A percentile compares a stretch with the other conserved stretches of the same genome.
phyloP scores from a whole-genome alignment of 73 alveolate genomes.

The Stentor coeruleus region DNA sequence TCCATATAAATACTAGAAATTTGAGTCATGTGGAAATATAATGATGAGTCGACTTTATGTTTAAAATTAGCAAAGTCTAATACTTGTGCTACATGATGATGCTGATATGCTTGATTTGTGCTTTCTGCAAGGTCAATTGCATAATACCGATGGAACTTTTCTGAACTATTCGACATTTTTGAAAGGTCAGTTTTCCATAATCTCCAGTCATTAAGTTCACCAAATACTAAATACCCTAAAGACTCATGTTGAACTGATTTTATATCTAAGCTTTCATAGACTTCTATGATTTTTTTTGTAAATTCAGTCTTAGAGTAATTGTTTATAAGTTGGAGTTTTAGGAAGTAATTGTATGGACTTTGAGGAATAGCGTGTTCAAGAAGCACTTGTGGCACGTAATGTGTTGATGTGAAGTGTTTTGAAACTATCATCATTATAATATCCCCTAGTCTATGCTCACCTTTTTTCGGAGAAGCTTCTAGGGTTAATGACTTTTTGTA shows the following conservation, averaged over 20 bases:
- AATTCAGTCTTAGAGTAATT: background rate
- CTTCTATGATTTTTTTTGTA: background rate
- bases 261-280: background rate
- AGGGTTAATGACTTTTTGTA: background rate
- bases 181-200: background rate
- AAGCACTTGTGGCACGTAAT: background rate
- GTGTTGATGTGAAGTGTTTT: background rate
- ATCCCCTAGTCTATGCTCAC: constrained; percentile 9
- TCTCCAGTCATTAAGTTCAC: constrained; percentile 12
- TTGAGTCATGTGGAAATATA: constrained; percentile 6
- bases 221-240: background rate
- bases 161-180: background rate
- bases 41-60: background rate
- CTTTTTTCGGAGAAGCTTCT: constrained; percentile 19
- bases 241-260: constrained; percentile 27
- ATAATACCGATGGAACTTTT: background rate
- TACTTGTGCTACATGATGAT: background rate
- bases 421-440: background rate
- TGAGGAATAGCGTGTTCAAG: background rate
- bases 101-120: background rate
- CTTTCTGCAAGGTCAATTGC: background rate
- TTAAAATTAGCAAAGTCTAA: background rate
- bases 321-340: constrained; percentile 7
- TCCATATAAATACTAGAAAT: background rate
- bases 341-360: constrained; percentile 1